These are phyloP conservation scores for Aspergillus sp. DNA, from an alignment of 2,329 filamentous ascomycete genomes.

Conservation along the genomic window DNA sequence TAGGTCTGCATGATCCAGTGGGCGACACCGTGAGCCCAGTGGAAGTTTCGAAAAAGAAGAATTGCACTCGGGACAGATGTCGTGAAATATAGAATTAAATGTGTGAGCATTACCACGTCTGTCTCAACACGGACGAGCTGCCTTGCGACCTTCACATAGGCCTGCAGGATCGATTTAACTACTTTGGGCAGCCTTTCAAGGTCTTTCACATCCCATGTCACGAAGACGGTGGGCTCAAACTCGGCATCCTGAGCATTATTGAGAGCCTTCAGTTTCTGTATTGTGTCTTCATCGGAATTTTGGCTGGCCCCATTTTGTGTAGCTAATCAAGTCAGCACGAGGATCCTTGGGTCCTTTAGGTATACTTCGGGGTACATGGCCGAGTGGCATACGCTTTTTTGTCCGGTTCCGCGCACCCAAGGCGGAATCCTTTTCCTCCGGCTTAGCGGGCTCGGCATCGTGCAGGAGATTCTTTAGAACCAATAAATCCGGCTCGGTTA, in stretches of 20 bases:
- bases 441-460: constrained; percentile 21
- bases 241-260: constrained; percentile 50
- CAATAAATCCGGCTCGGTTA: constrained; percentile 41
- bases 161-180: constrained; percentile 54
- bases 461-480: constrained; percentile 40
- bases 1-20: constrained; percentile 67
- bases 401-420: not conserved
- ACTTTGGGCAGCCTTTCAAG: constrained; percentile 42
- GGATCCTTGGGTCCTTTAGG: not conserved
- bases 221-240: constrained; percentile 59
- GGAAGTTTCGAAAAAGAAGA: constrained; percentile 65
- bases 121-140: constrained; percentile 63
- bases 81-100: constrained; percentile 69
- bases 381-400: not conserved
- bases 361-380: not conserved
- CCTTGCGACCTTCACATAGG: constrained; percentile 59
- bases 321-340: constrained; percentile 12
- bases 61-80: constrained; percentile 70
- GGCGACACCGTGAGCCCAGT: constrained; percentile 64
- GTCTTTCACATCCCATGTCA: constrained; percentile 51
- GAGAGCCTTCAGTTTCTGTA: constrained; percentile 48
- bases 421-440: not conserved
- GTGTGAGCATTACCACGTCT: constrained; percentile 76
- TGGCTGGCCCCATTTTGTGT: not conserved
- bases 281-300: constrained; percentile 23